Conservation (phyloP, 2,329 filamentous ascomycete genomes). For the Cladobotryum protrusum region DNA sequence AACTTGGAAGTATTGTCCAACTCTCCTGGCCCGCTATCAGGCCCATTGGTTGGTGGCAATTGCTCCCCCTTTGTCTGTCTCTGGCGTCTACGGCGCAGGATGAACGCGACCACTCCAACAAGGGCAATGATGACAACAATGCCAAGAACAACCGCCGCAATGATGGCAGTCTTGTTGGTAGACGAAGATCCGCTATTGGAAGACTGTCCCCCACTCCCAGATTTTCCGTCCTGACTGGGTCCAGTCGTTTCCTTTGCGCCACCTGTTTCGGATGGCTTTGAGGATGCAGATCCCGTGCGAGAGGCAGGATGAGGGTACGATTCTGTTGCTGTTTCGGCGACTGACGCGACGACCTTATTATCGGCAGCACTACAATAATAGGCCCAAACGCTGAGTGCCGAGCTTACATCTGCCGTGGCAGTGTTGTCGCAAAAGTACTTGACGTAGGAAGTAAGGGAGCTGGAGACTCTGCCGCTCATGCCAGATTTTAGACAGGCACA, state of each 20-base stretch:
- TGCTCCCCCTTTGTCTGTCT: constrained; percentile 18
- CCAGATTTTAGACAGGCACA: constrained; percentile 46
- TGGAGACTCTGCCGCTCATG: constrained; percentile 38
- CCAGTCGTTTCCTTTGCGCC: constrained; percentile 2
- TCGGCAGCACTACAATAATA: constrained; percentile 46
- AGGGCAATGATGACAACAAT: constrained; percentile 21
- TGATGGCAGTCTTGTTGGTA: constrained; percentile 25
- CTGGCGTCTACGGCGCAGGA: constrained; percentile 30
- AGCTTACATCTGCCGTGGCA: constrained; percentile 38
- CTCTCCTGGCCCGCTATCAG: constrained; percentile 13
- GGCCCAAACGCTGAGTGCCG: constrained; percentile 39
- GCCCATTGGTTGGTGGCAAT: constrained; percentile 13
- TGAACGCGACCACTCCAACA: constrained; percentile 27
- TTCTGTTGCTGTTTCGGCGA: constrained; percentile 31
- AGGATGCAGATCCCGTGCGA: constrained; percentile 8
- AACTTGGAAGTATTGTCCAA: constrained; percentile 20
- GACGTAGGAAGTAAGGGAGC: constrained; percentile 37
- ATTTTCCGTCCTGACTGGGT: constrained; percentile 5
- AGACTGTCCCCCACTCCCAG: too few species aligned
- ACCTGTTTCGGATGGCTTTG: constrained; percentile 10
- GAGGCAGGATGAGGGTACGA: constrained; percentile 15
- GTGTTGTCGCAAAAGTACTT: constrained; percentile 39
- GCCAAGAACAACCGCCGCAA: constrained; percentile 27
- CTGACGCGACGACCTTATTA: constrained; percentile 33
- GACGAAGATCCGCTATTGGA: constrained; percentile 6